Percentiles rank a stretch among this genome's conserved stretches.
Evolutionary conservation across 768 basidiomycete genomes (phyloP).

Genomic region (Agrocybe chaxingu): DNA sequence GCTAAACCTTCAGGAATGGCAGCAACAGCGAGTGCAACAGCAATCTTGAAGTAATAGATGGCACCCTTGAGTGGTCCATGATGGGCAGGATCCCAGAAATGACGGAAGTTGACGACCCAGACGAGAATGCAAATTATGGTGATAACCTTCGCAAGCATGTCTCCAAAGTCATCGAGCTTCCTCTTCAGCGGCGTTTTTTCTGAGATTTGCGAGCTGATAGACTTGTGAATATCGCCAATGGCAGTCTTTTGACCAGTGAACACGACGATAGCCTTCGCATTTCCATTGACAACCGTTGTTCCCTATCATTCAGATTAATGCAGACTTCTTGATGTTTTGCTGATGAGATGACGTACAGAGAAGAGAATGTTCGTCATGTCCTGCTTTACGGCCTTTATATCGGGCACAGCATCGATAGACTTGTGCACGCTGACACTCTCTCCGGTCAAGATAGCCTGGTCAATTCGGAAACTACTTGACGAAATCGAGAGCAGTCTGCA

Average conservation of each 20-base stretch:
- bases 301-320: conserved; percentile 46
- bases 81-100: conserved; percentile 95
- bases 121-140: conserved; percentile 95
- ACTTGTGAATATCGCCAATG: conserved; percentile 96
- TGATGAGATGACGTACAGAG: conserved; percentile 49
- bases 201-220: conserved; percentile 87
- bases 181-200: conserved; percentile 98
- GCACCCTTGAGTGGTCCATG: conserved; percentile 90
- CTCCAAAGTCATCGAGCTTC: conserved; percentile 97
- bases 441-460: conserved; percentile 96
- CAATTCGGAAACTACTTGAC: conserved; percentile 90
- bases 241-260: conserved; percentile 86
- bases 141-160: conserved; percentile 97
- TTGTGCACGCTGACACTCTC: conserved; percentile 92
- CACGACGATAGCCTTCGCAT: conserved; percentile 81
- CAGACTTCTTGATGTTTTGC: background rate
- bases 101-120: conserved; percentile 95
- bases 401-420: conserved; percentile 60
- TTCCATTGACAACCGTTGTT: conserved; percentile 95
- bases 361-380: conserved; percentile 98
- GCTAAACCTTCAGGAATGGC: conserved; percentile 99
- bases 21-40: conserved; percentile 97
- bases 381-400: conserved; percentile 87
- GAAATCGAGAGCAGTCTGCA: conserved; percentile 85
- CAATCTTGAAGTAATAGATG: conserved; percentile 99